These are phyloP conservation scores for Vanderwaltozyma verrucispora DNA, from an alignment of 805 yeast species.

Conservation along the genomic window DNA sequence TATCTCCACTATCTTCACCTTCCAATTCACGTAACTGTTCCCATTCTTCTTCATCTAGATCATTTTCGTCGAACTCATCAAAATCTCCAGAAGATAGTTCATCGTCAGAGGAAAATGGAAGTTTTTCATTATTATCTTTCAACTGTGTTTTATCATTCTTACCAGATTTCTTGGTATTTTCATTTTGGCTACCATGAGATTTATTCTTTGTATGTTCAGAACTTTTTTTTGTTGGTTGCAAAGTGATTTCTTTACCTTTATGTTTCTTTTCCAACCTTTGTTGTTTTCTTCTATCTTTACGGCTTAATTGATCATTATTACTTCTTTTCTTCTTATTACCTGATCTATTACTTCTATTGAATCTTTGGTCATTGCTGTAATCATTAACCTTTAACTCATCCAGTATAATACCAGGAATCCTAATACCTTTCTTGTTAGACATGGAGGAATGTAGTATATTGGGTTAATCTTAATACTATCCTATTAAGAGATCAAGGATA, in stretches of 20 bases:
- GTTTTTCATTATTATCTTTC: constrained; percentile 19
- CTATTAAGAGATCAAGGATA: no score
- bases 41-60: constrained; percentile 28
- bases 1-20: constrained; percentile 8
- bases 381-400: constrained; percentile 43
- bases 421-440: constrained; percentile 28
- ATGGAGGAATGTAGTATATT: no score
- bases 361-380: constrained; percentile 34
- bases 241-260: constrained; percentile 7
- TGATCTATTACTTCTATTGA: constrained; percentile 11
- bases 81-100: constrained; percentile 35
- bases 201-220: constrained; percentile 3
- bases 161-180: not conserved
- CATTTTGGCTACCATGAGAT: not conserved
- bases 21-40: constrained; percentile 23
- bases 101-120: constrained; percentile 34
- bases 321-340: constrained; percentile 26
- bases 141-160: constrained; percentile 11
- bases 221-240: constrained; percentile 24
- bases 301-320: constrained; percentile 18
- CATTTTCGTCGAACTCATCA: constrained; percentile 34
- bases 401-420: constrained; percentile 44
- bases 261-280: constrained; percentile 30
- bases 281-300: constrained; percentile 36
- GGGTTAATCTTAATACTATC: no score